phyloP scores from a whole-genome alignment of 2,329 filamentous ascomycete genomes.

The Endothia cerciana region DNA sequence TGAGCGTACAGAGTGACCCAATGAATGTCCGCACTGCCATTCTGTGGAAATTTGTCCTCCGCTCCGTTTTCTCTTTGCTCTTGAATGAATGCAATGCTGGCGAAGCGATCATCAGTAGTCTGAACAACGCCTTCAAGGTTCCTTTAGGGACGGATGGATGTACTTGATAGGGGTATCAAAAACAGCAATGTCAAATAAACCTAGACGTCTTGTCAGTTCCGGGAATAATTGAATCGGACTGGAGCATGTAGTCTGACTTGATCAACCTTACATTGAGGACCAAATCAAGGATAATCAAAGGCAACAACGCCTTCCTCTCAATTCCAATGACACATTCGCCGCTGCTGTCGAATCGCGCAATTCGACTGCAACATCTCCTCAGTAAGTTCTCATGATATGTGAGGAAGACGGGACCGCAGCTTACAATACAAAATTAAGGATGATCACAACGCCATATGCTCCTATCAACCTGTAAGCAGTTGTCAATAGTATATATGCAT shows the following conservation, averaged over 20 bases:
- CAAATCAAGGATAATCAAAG: conserved; percentile 64
- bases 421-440: conserved; percentile 65
- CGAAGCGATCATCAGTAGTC: neutral
- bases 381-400: neutral
- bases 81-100: conserved; percentile 60
- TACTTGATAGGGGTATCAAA: conserved; percentile 61
- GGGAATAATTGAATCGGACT: too few relatives aligned
- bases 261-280: conserved; percentile 53
- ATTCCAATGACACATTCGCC: conserved; percentile 66
- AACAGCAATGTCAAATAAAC: conserved; percentile 67
- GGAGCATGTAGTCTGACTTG: too few relatives aligned
- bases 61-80: conserved; percentile 46
- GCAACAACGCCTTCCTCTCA: conserved; percentile 60
- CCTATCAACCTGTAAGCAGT: conserved; percentile 39
- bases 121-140: accelerated
- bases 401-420: conserved; percentile 30
- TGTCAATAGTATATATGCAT: neutral
- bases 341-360: conserved; percentile 57
- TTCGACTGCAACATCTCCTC: conserved; percentile 48
- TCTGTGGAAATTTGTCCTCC: conserved; percentile 50
- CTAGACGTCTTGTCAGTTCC: conserved; percentile 33
- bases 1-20: conserved; percentile 59
- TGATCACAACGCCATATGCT: conserved; percentile 50
- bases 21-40: conserved; percentile 63
- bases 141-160: conserved; percentile 27